Evolutionary conservation across 305 asterid species (phyloP), one percentile per base, ranked within the genome.

Genomic region (Ruellia speciosa): DNA sequence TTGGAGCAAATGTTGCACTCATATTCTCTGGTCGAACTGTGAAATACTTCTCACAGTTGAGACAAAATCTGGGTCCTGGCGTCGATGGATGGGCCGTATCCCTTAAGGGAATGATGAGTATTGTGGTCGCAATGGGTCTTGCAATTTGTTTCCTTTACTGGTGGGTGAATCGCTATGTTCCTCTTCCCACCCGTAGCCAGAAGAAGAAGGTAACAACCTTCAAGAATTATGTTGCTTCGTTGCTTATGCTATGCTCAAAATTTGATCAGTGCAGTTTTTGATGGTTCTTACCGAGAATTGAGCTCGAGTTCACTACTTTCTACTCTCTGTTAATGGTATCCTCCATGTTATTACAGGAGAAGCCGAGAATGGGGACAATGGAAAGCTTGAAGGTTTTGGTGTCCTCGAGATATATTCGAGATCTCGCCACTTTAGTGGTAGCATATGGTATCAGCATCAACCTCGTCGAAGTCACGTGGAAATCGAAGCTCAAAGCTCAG

Each of bases 401-500:
- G 45, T 92, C 99, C 34, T 82, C 92, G 28, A 82, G 71, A 68
- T 92, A 92, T 57, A 84, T 92, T 5, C 79, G 99, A 72, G 92
- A 88, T 81, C 88, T 92, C 4, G 99, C 99, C 14, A 82, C 96
- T 48, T 74, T 92, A 72, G 99, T 92, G 14, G 99, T 92, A 18
- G 97, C 99, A 28, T 92, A 92, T 49, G 99, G 99, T 49, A 88
- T 92, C 33, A 88, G 97, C 78, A 92, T 92, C 63, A 92, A 92
- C 77, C 90, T 92, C 35, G 99, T 92, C 3, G 99, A 92, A 77
- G 97, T 92, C 56, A 92, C 99, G 10, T 92, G 99, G 99, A 92
- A 92, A 70, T 92, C 99, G 5, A 92, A 92, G 86, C 97, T 88
- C 74, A 92, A 92, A 79, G 99, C 99, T 61, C 99, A 92, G 99